Percentiles rank a stretch among this genome's conserved stretches.
Evolutionary conservation across 768 basidiomycete genomes (phyloP).

Genomic region (Tephrocybe sp.): DNA sequence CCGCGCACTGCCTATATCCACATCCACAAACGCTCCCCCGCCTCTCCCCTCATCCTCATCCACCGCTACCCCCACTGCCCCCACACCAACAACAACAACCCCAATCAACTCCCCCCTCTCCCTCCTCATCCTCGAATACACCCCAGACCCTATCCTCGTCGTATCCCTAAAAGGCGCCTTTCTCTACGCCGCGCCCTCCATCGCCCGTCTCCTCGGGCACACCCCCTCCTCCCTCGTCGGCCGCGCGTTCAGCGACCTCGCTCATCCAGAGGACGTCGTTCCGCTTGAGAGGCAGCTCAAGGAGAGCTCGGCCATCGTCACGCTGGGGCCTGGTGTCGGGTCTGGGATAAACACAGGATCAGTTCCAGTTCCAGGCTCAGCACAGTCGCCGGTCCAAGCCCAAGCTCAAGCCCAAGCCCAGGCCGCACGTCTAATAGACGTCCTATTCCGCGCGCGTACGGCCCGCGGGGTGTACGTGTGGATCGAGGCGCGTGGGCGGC

Average conservation of each 20-base stretch:
- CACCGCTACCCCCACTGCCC: conserved; percentile 1
- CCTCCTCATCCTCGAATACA: conserved; percentile 55
- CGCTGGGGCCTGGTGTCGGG: too few species aligned
- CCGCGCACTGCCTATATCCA: conserved; percentile 43
- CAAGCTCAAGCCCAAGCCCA: neutral
- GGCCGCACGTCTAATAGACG: conserved; percentile 62
- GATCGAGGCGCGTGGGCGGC: conserved; percentile 86
- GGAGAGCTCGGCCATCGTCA: conserved; percentile 44
- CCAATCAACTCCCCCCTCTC: conserved; percentile 49
- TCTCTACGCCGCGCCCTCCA: conserved; percentile 86
- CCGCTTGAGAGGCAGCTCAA: conserved; percentile 92
- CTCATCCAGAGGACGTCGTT: conserved; percentile 87
- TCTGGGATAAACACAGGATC: too few species aligned
- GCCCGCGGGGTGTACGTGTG: conserved; percentile 72
- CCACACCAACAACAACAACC: neutral
- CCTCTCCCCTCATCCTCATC: conserved; percentile 23
- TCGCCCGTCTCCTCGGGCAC: conserved; percentile 80
- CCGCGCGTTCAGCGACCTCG: conserved; percentile 72
- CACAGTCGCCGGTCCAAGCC: neutral
- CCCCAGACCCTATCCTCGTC: conserved; percentile 85
- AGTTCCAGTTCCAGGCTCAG: too few species aligned
- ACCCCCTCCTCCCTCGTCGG: conserved; percentile 82
- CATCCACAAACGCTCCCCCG: conserved; percentile 30
- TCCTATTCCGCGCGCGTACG: conserved; percentile 80
- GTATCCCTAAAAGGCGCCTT: conserved; percentile 91